Conservation (phyloP, 2,329 filamentous ascomycete genomes). For the Exserohilum turcica region DNA sequence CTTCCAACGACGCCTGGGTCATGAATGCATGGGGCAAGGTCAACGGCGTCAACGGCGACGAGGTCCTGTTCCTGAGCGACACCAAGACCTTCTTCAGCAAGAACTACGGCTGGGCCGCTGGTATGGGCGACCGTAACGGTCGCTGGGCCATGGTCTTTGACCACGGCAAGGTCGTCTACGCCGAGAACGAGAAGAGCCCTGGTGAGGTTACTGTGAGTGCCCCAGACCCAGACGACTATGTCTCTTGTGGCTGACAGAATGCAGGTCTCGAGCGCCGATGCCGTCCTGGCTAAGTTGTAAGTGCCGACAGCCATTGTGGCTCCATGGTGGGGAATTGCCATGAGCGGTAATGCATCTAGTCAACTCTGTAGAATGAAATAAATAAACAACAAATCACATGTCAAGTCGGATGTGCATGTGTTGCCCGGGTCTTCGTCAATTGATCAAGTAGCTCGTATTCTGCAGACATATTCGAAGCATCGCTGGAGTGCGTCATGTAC, state of each 20-base stretch:
- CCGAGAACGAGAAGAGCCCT: slow-evolving; percentile 69
- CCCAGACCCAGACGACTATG: neutral
- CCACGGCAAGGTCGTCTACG: slow-evolving; percentile 80
- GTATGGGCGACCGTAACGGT: slow-evolving; percentile 71
- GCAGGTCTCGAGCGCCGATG: slow-evolving; percentile 56
- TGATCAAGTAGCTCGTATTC: neutral
- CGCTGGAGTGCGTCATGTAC: neutral
- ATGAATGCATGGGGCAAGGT: slow-evolving; percentile 92
- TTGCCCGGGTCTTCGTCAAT: neutral
- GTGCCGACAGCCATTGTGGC: neutral
- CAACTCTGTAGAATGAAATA: neutral
- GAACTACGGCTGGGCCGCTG: slow-evolving; percentile 74
- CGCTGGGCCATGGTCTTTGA: slow-evolving; percentile 80
- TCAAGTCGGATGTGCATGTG: neutral
- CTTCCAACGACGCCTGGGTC: slow-evolving; percentile 83
- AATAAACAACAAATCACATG: slow-evolving; percentile 1
- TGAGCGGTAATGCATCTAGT: neutral
- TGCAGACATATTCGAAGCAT: neutral
- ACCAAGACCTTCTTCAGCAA: slow-evolving; percentile 74
- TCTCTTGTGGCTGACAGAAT: slow-evolving; percentile 30
- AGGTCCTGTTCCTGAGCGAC: slow-evolving; percentile 79
- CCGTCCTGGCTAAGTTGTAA: slow-evolving; percentile 56
- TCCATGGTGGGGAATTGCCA: neutral
- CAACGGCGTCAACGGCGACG: slow-evolving; percentile 75
- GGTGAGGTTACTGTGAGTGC: slow-evolving; percentile 52